Conservation (phyloP, 208 protist genomes). For the Naegleria fowleri region DNA sequence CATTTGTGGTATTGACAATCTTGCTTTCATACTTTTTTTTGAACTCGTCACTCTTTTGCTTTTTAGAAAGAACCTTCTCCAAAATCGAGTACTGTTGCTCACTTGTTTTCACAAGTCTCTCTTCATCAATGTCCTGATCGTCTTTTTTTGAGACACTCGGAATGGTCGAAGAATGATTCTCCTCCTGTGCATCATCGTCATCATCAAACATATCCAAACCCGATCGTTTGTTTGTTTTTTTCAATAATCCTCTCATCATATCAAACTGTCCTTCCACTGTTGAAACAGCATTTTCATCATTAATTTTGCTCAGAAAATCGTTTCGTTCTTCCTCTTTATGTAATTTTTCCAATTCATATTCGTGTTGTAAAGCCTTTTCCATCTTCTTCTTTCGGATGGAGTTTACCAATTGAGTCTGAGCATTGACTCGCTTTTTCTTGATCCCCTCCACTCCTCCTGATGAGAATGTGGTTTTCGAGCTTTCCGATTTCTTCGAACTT, state of each 20-base stretch:
- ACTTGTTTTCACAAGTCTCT: neutral
- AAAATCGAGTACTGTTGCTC: neutral
- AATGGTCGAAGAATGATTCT: neutral
- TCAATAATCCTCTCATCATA: neutral
- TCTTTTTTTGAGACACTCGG: neutral
- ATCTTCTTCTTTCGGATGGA: neutral
- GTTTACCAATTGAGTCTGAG: neutral
- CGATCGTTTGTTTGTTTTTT: neutral
- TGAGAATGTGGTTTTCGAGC: neutral
- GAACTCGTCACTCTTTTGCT: neutral
- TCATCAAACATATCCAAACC: neutral
- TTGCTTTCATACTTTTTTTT: neutral
- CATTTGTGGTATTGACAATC: neutral
- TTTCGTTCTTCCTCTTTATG: neutral
- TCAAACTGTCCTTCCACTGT: neutral
- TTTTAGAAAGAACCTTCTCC: neutral
- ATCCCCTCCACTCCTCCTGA: neutral
- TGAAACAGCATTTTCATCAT: neutral
- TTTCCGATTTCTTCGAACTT: too few species aligned
- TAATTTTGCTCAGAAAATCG: neutral
- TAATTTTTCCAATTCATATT: neutral
- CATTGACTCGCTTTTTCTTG: neutral
- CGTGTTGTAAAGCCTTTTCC: neutral
- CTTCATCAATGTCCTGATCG: neutral
- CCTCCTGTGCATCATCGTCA: neutral